phyloP scores from a whole-genome alignment of 148 eudicot species.

The Linanthus parryae region DNA sequence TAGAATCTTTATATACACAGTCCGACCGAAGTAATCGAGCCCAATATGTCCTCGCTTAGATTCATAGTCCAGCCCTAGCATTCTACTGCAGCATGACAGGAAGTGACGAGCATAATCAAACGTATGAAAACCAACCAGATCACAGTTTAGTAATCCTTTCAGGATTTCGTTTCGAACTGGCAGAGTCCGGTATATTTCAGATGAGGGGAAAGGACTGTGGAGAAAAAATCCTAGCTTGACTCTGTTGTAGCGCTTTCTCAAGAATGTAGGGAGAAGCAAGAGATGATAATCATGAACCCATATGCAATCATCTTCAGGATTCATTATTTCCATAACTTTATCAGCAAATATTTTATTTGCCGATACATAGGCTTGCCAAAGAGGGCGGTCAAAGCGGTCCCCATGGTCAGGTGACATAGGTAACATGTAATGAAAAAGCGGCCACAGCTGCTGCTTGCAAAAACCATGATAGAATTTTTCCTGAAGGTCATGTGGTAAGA shows the following conservation, averaged over 20 bases:
- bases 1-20: constrained; percentile 59
- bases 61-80: constrained; percentile 73
- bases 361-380: constrained; percentile 77
- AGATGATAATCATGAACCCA: constrained; percentile 85
- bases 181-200: constrained; percentile 66
- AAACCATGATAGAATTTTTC: constrained; percentile 53
- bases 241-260: constrained; percentile 56
- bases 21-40: constrained; percentile 73
- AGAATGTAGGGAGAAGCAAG: constrained; percentile 62
- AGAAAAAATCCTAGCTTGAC: constrained; percentile 71
- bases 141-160: constrained; percentile 65
- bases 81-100: constrained; percentile 72
- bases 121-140: constrained; percentile 69
- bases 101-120: constrained; percentile 81
- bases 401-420: constrained; percentile 73
- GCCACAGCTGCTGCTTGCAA: constrained; percentile 79
- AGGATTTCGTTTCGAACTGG: constrained; percentile 73
- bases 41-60: constrained; percentile 78
- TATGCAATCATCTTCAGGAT: constrained; percentile 65
- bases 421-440: constrained; percentile 80
- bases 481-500: constrained; percentile 47
- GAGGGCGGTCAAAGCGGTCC: constrained; percentile 60
- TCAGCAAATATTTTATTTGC: constrained; percentile 71
- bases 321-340: constrained; percentile 69
- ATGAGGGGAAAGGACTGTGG: constrained; percentile 76